Conservation (phyloP, 2,329 filamentous ascomycete genomes). For the Fusarium clavum region DNA sequence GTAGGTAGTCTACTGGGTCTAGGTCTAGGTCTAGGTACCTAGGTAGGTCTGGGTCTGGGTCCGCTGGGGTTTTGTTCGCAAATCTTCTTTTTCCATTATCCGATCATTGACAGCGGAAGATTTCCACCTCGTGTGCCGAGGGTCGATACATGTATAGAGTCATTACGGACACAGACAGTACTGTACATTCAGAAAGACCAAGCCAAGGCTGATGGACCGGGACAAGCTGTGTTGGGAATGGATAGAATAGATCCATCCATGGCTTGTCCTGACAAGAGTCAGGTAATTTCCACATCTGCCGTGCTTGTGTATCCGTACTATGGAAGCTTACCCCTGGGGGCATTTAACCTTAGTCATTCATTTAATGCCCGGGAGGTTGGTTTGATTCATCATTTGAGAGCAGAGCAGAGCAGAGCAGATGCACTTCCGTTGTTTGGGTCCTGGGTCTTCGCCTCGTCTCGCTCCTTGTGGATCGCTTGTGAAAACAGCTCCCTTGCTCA, state of each 20-base stretch:
- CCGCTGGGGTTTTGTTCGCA: background rate
- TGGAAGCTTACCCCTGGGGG: conserved; percentile 28
- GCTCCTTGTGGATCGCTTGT: background rate
- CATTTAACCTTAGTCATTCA: conserved; percentile 7
- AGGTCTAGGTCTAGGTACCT: background rate
- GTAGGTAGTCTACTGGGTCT: conserved; percentile 6
- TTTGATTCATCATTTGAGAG: conserved; percentile 7
- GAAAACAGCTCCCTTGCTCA: conserved; percentile 5
- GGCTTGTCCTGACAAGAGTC: conserved; percentile 20
- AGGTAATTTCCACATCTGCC: conserved; percentile 37
- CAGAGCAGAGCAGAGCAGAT: background rate
- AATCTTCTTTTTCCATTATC: conserved; percentile 11
- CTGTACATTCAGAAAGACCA: background rate
- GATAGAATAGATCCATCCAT: background rate
- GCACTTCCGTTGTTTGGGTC: background rate
- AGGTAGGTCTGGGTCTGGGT: background rate
- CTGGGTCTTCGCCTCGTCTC: background rate
- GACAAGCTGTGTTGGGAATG: background rate
- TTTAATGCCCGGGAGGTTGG: conserved; percentile 4
- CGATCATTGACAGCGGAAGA: conserved; percentile 14
- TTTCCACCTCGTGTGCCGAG: background rate
- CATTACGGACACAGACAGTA: background rate
- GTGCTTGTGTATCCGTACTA: conserved; percentile 3
- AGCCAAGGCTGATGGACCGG: conserved; percentile 12
- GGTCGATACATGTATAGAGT: background rate